Conservation (phyloP, 1,139 yeast genomes). For the Zygosaccharomyces sapae region DNA sequence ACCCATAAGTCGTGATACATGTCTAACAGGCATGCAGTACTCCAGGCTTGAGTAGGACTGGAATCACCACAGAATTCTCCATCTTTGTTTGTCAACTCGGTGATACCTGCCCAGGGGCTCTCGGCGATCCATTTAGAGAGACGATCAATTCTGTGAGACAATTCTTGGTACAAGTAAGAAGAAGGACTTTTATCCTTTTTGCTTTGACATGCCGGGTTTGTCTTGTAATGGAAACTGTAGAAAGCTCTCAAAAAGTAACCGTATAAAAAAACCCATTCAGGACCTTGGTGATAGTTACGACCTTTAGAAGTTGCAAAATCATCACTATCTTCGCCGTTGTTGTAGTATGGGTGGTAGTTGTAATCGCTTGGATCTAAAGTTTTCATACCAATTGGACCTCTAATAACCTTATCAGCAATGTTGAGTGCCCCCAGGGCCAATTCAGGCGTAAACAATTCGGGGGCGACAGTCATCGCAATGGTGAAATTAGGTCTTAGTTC, state of each 20-base stretch:
- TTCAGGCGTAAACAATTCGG: constrained; percentile 70
- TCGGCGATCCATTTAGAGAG: constrained; percentile 66
- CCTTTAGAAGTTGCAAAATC: constrained; percentile 95
- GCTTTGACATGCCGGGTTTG: constrained; percentile 31
- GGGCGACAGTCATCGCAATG: constrained; percentile 89
- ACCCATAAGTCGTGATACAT: constrained; percentile 60
- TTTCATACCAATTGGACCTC: constrained; percentile 90
- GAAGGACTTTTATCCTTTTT: constrained; percentile 38
- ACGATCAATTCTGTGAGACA: constrained; percentile 55
- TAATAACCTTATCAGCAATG: constrained; percentile 64
- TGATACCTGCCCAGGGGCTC: constrained; percentile 88
- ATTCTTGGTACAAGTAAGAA: constrained; percentile 41
- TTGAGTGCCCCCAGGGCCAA: constrained; percentile 61
- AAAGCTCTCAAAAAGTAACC: constrained; percentile 86
- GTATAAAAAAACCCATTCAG: constrained; percentile 94
- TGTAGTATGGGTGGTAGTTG: constrained; percentile 86
- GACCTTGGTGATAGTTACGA: constrained; percentile 96
- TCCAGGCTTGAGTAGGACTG: constrained; percentile 97
- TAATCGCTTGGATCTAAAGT: constrained; percentile 90
- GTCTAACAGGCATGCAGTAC: constrained; percentile 79
- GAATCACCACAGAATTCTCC: constrained; percentile 80
- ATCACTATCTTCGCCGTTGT: constrained; percentile 69
- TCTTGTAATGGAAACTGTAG: constrained; percentile 48
- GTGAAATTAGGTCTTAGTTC: constrained; percentile 90
- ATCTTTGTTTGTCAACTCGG: constrained; percentile 86